A percentile compares a stretch with the other conserved stretches of the same genome.
Evolutionary conservation across 148 eudicot species (phyloP).

Genomic region (Rhododendron simsii): DNA sequence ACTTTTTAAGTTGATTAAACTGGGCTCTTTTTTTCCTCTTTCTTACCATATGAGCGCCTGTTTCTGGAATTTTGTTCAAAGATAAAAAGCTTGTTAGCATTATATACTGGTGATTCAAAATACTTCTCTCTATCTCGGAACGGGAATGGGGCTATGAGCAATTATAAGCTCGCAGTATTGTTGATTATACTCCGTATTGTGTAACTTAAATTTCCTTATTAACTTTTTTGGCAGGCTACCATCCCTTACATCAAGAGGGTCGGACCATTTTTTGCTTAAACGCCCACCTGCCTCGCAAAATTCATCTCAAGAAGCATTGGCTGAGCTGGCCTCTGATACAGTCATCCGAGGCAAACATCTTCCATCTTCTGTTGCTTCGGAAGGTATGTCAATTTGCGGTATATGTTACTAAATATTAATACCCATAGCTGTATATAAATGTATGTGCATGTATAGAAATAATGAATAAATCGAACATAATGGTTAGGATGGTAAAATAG

Average conservation of each 20-base stretch:
- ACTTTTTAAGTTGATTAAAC: neutral
- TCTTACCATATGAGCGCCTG: neutral
- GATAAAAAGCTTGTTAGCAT: neutral
- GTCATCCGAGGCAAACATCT: slow-evolving; percentile 38
- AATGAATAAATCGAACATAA: neutral
- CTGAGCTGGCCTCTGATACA: slow-evolving; percentile 50
- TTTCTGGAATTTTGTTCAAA: neutral
- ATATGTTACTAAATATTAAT: neutral
- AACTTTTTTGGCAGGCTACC: slow-evolving; percentile 37
- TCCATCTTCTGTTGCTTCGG: slow-evolving; percentile 32
- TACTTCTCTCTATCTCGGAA: neutral
- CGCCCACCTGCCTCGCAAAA: slow-evolving; percentile 60
- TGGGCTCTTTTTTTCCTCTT: neutral
- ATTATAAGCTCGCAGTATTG: slow-evolving; percentile 1
- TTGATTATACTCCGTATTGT: neutral
- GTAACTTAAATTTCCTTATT: neutral
- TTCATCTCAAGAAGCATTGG: slow-evolving; percentile 58
- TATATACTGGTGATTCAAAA: neutral
- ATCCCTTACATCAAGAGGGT: slow-evolving; percentile 43
- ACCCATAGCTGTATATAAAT: neutral
- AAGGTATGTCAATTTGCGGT: slow-evolving; percentile 44
- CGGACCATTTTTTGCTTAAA: slow-evolving; percentile 65
- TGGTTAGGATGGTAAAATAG: neutral
- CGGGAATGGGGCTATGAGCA: neutral
- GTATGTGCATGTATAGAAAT: neutral